Base-by-base conservation (phyloP, 306 rosid species). In the Vicia sativa region DNA sequence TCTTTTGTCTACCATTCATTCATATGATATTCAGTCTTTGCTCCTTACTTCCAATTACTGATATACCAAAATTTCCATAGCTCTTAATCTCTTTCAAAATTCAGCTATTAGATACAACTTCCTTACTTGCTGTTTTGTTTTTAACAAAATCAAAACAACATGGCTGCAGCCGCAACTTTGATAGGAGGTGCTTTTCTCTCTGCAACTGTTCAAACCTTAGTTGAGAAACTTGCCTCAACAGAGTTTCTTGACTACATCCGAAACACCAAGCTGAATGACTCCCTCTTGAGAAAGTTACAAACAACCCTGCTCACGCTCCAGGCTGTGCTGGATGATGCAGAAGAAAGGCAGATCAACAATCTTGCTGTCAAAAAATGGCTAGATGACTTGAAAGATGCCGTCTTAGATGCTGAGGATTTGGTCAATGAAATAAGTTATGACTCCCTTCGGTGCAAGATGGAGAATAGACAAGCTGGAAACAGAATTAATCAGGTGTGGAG, bases 71-170 rank as follows among this genome's bases (percentile, higher is more conserved):
- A 50, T 19, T 5, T 50, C 4, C 29, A 49, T 19, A 15, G 11
- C 23, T 46, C 53, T 15, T 46, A 15, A 14, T 46, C 16, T 46
- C 11, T 18, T 14, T 46, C 21, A 7, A 45, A 14, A 45, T 14
- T 13, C 50, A 13, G 7, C 14, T n/a, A 44, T 44, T 13, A 41
- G 13, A 0, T 41, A 1, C 7, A 29, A 31, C 8, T 31, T 31
- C 37, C 37, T 6, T 31, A 31, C 8, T 31, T 6, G 11, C n/a
- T 39, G n/a, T 0, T 39, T 11, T 39, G 12, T 5, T 39, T n/a
- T n/a, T 39, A 39, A 39, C n/a, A 2, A 39, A 2, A 39, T 11
- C 98, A 2, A 92, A 92, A 55, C 38, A 56, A 28, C n/a, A 57
- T 57, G 45, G 45, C 65, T 59, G 14, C 65, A 57, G 45, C 65